Evolutionary conservation across 805 yeast genomes (phyloP), one percentile per base, ranked within the genome.

Genomic region (Yarrowia alimentaria): DNA sequence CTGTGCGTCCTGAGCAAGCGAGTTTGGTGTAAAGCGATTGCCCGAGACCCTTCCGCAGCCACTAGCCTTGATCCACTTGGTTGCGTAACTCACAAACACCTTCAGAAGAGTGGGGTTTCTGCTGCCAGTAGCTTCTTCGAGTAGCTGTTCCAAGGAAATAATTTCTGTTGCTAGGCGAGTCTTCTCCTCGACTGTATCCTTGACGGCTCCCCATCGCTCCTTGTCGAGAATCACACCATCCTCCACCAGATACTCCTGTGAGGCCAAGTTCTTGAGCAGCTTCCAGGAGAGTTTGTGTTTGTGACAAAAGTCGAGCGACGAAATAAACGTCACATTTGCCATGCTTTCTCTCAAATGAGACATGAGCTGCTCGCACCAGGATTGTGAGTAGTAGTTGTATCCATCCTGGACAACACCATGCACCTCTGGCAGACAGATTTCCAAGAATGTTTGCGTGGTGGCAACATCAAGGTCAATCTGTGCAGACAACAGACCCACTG

Each of bases 251-350:
- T 40, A 18, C 25, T 40, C 11, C 14, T 28, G 18, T 12, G 47
- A 28, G 6, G 47, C 50, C 13, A 43, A 21, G 5, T 17, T 18
- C 6, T 14, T 12, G 5, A 43, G 37, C 29, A 43, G 21, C 21
- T 43, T 43, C 50, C 50, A 43, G 9, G 50, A 31, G 30, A 43
- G 5, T 9, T 43, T 30, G 28, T 30, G 14, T 29, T 43, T 43
- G 30, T 43, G 50, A 5, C 50, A 43, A 12, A 30, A 43, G 3
- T 30, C 35, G 4, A 31, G 22, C 20, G 37, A 43, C 9, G 50
- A 30, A 13, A 43, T 28, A 43, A 43, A 43, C 28, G 24, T 18
- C 10, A 4, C 6, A 8, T 24, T 21, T 3, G 20, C 30, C 37
- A 31, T 20, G 9, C 8, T 12, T 22, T 43, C 17, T 5, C 20